Conservation (phyloP, 176 grass and related monocot species). For the Oryza australiensis region DNA sequence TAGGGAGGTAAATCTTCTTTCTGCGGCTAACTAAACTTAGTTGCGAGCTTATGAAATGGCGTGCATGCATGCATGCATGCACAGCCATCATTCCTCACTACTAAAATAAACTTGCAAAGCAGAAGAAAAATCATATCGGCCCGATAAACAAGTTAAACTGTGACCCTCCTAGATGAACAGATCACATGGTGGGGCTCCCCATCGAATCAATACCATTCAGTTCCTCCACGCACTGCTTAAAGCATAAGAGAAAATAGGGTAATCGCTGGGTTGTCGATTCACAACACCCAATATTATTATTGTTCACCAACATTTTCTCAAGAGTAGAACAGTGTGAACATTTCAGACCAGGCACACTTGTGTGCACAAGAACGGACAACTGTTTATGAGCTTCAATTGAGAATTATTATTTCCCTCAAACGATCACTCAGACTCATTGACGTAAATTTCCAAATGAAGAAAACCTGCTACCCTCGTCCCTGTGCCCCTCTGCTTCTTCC, state of each 20-base stretch:
- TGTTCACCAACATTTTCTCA: conserved; percentile 1
- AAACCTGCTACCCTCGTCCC: neutral
- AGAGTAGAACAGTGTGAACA: neutral
- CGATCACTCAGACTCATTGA: neutral
- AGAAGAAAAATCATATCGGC: conserved; percentile 1
- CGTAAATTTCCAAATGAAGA: neutral
- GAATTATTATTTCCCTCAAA: neutral
- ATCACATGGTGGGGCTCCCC: conserved; percentile 78
- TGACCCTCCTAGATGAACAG: conserved; percentile 43
- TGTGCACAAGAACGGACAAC: neutral
- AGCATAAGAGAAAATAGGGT: conserved; percentile 20
- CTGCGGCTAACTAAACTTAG: conserved; percentile 5
- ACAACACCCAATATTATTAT: neutral
- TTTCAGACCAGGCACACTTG: neutral
- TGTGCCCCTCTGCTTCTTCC: neutral
- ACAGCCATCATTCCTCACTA: conserved; percentile 45
- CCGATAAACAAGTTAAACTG: conserved; percentile 43
- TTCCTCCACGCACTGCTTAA: conserved; percentile 31
- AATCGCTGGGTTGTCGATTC: conserved; percentile 26
- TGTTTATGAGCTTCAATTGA: conserved; percentile 7
- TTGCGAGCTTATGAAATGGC: conserved; percentile 22
- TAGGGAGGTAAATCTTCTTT: conserved; percentile 27
- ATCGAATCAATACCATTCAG: conserved; percentile 52
- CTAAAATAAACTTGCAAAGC: conserved; percentile 35
- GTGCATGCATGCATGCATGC: conserved; percentile 33